Base-by-base conservation (phyloP, 2,329 filamentous ascomycete genomes). In the Boeremia exigua region DNA sequence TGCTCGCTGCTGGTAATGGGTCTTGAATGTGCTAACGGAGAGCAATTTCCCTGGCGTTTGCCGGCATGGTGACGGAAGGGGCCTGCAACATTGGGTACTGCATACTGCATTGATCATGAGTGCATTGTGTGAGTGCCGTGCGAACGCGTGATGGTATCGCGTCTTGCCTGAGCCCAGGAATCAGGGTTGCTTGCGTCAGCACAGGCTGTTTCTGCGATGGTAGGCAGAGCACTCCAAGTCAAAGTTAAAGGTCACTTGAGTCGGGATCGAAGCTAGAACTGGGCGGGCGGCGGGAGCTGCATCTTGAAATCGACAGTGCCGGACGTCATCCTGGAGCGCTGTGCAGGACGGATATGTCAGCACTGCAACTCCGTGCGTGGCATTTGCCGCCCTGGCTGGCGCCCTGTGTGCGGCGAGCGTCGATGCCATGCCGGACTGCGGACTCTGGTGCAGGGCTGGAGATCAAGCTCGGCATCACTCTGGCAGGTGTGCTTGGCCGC, bases 401-500 rank as follows among this genome's bases (percentile, higher is more conserved):
- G n/a, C 23, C 30, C 48, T 48, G 44, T 39, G 34, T 36, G 40
- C 25, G 43, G 39, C 4, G 9, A 39, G 34, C 12, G n/a, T 33
- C 15, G 28, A 17, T n/a, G n/a, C n/a, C n/a, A n/a, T n/a, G n/a
- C 19, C 19, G 19, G 19, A 23, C 19, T 23, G 19, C 19, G 19
- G 19, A 5, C 19, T 23, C 19, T 23, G 19, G 12, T 42, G 47
- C 53, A 50, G 48, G 47, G 47, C 47, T 56, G 42, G 32, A 43
- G 42, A 50, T 25, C 44, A 48, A 38, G 44, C 50, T 53, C 43
- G 49, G 49, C 49, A 15, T 25, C 36, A 7, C 50, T 54, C 9
- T 42, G 37, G 25, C 30, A 37, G 15, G 28, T 32, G 32, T 17
- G 36, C 44, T 54, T 54, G 33, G 36, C 53, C 47, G 53, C 47